Percentiles rank a stretch among this genome's conserved stretches.
Conservation (phyloP, 192 early-diverging fungal genomes). For the Backusella sp. region DNA sequence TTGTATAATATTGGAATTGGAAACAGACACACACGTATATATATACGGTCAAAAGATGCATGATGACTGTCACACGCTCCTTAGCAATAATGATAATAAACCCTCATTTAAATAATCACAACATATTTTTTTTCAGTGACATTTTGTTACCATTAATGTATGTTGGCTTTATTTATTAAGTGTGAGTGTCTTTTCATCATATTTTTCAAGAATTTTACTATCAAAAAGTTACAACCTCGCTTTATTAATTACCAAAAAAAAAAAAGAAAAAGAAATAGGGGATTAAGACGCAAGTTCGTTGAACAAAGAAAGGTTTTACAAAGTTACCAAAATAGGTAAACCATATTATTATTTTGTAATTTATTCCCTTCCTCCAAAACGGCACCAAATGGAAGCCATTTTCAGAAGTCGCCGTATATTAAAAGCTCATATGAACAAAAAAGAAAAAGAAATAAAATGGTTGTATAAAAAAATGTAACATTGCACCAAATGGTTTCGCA, state of each 20-base stretch:
- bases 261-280: not conserved
- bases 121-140: not conserved
- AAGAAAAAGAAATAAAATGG: not conserved
- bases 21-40: not conserved
- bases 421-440: not conserved
- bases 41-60: conserved; percentile 1
- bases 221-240: too few relatives aligned
- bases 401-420: not conserved
- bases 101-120: not conserved
- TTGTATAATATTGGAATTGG: not conserved
- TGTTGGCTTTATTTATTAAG: not conserved
- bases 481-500: not conserved
- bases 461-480: not conserved
- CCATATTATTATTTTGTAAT: not conserved
- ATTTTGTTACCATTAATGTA: not conserved
- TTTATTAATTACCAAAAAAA: too few relatives aligned
- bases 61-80: conserved; percentile 4
- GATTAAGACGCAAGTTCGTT: not conserved
- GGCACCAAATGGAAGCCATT: not conserved
- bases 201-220: too few relatives aligned
- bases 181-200: not conserved
- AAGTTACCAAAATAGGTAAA: not conserved
- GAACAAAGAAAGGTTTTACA: not conserved
- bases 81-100: conserved; percentile 3
- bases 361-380: not conserved